Base-by-base conservation (phyloP, 1,284 basidiomycete species). In the Moesziomyces globuligerus region DNA sequence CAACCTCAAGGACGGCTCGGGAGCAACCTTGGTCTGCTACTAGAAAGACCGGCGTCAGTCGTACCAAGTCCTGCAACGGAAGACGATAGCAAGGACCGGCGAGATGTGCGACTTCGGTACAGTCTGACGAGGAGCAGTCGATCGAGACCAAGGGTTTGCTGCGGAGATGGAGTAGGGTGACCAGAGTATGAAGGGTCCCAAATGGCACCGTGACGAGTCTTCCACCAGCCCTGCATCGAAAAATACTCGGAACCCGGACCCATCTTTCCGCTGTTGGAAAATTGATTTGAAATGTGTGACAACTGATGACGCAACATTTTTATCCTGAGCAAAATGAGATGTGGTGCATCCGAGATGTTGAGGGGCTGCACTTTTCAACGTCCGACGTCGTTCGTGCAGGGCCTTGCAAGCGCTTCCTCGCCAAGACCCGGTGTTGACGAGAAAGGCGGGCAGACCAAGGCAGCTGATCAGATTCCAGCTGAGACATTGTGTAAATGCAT, bases 201-300 rank as follows among this genome's bases (percentile, higher is more conserved):
- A 28, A 6, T 17, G 32, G 17, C 10, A 26, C 52, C 10, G 38
- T 46, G 21, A 40, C 44, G 41, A 48, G 48, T 43, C 57, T 59
- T 59, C 49, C 41, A 20, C 21, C 18, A 40, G 44, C 46, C 28
- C 20, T 44, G 15, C 34, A 25, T 17, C 48, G 48, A 55, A 66
- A 55, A 59, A 43, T 39, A 21, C 38, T 59, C 62, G 62, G 62
- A 28, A 59, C 20, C 40, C 55, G 62, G 62, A 29, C 3, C 7
- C 1, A 7, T 4, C 17, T 18, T 49, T 40, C 34, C 13, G n/a
- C 26, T 15, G 4, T 23, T 11, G 18, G 26, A 23, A 41, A 41
- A 21, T 24, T 20, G 18, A 34, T 18, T 6, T 34, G 38, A 49
- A 54, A 24, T 32, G 23, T 17, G 29, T 3, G 5, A 34, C 4